Evolutionary conservation across 2,329 filamentous ascomycete genomes (phyloP), one percentile per base, ranked within the genome.

Genomic region (Apiospora marii): DNA sequence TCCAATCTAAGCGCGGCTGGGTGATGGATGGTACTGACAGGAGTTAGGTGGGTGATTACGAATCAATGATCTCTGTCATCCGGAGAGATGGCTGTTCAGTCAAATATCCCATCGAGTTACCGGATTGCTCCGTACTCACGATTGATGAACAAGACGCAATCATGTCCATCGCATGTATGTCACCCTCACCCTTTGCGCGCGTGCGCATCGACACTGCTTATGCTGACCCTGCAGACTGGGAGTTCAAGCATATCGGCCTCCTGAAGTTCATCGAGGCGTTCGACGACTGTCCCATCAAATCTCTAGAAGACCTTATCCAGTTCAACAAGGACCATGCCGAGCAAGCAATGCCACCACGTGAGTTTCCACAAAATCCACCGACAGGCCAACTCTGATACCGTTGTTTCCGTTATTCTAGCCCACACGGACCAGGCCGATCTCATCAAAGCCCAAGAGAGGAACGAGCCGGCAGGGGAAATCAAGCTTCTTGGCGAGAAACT

Each of bases 121-220:
- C 46, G 19, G 69, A 71, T 30, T 22, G 41, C 1, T 64, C 69
- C 2, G 41, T 48, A 2, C 27, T 73, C 24, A 41, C 24, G 7
- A 37, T 69, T 5, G 69, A 71, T 67, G 72, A 67, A 16, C 34
- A 73, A 30, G 24, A 70, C 16, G 48, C 70, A 3, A 69, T 73
- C n/a, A 73, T 67, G 61, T 49, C 72, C 4, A 71, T 73, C 13
- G 72, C 72, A 6, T 73, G 72, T 73, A 48, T 44, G 72, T 37
- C 37, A 16, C 5, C 14, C 44, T 5, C 53, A 0, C 34, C 12
- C 68, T 16, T 10, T 37, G 13, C 19, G 13, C 19, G 1, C 12
- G 14, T 30, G 3, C 16, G 8, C 30, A 1, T 16, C 3, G 0
- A 3, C 8, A 16, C 27, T 6, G 6, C 27, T 30, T 4, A 14